These are phyloP conservation scores for Puccinellia tenuiflora DNA, from an alignment of 176 grass and related monocot species.

Conservation along the genomic window DNA sequence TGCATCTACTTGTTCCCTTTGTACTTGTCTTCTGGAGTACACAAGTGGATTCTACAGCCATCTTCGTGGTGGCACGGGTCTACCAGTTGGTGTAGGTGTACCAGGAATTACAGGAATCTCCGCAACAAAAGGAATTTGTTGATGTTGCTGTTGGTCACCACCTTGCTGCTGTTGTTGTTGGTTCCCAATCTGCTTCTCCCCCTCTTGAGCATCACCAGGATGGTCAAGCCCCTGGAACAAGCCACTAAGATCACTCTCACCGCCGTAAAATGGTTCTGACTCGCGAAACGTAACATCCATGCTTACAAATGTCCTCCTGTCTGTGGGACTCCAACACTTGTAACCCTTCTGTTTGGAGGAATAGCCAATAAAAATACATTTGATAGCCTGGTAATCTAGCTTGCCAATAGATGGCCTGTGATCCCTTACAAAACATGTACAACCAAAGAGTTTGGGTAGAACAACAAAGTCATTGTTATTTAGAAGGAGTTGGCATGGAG, in stretches of 20 bases:
- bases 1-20: too few species aligned
- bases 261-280: not conserved
- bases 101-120: not conserved
- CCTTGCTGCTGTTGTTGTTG: not conserved
- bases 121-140: not conserved
- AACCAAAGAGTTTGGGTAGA: not conserved
- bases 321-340: too few species aligned
- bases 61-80: not conserved
- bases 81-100: not conserved
- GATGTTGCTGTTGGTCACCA: not conserved
- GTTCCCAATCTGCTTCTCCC: not conserved
- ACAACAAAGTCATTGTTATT: not conserved
- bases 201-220: not conserved
- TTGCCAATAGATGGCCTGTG: not conserved
- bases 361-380: not conserved
- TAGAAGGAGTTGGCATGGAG: not conserved
- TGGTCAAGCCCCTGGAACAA: not conserved
- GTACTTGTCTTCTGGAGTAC: not conserved
- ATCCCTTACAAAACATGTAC: not conserved
- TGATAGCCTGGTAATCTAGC: not conserved
- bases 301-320: not conserved
- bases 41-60: not conserved
- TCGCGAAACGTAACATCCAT: not conserved
- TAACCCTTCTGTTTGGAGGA: not conserved
- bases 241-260: not conserved